Conservation (phyloP, 1,284 basidiomycete species). For the Apiotrichum domesticum region DNA sequence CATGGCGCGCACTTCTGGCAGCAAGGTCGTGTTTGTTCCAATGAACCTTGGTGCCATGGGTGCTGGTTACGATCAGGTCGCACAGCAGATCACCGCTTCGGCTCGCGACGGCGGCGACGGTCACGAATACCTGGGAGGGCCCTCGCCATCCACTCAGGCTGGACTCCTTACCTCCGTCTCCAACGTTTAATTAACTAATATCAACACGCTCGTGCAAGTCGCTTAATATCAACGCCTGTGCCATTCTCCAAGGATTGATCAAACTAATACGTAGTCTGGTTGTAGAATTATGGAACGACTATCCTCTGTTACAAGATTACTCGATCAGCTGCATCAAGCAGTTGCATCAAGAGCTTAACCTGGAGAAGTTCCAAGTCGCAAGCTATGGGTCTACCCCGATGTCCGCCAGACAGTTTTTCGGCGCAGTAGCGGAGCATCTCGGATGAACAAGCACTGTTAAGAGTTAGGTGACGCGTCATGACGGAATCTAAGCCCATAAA, state of each 20-base stretch:
- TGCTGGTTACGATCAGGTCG: conserved; percentile 25
- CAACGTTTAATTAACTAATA: conserved; percentile 18
- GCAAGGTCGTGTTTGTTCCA: conserved; percentile 77
- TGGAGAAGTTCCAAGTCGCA: neutral
- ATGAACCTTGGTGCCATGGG: conserved; percentile 47
- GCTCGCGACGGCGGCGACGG: conserved; percentile 14
- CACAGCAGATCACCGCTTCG: conserved; percentile 39
- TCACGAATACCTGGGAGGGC: neutral
- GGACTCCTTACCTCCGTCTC: conserved; percentile 37
- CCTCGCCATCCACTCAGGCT: conserved; percentile 24
- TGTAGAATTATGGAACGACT: too few relatives aligned
- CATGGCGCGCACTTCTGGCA: conserved; percentile 64
- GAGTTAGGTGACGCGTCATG: neutral
- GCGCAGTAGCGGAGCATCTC: neutral
- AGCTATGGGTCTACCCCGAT: neutral
- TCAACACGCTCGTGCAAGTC: too few relatives aligned
- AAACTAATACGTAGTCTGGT: too few relatives aligned
- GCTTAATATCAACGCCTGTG: too few relatives aligned
- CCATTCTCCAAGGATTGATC: too few relatives aligned
- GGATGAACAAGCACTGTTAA: conserved; percentile 1
- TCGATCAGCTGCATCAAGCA: too few relatives aligned
- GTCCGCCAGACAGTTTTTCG: neutral
- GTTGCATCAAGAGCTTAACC: too few relatives aligned
- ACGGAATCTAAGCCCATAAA: neutral
- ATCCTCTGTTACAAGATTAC: too few relatives aligned